phyloP scores from a whole-genome alignment of 306 rosid species.

The Rubus idaeus region DNA sequence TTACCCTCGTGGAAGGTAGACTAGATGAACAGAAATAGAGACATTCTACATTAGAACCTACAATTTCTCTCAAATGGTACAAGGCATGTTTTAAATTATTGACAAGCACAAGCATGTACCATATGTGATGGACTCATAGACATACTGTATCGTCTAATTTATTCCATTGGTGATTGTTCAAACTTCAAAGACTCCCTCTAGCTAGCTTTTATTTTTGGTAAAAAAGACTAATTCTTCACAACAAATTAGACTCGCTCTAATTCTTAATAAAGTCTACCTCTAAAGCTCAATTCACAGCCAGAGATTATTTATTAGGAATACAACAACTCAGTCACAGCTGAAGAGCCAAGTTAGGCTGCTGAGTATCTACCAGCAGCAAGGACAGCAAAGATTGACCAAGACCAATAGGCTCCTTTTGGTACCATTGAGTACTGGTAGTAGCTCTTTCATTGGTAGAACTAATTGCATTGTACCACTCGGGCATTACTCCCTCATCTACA shows the following conservation, averaged over 20 bases:
- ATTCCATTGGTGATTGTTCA: not conserved
- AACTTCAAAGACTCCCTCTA: not conserved
- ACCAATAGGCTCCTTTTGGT: conserved; percentile 18
- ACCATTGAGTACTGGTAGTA: not conserved
- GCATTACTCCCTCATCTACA: conserved; percentile 11
- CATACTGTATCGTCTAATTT: not conserved
- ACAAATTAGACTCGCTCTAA: not conserved
- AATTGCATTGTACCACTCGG: conserved; percentile 11
- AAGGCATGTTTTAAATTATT: not conserved
- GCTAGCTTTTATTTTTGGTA: not conserved
- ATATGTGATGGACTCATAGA: not conserved
- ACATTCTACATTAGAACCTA: not conserved
- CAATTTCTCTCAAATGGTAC: not conserved
- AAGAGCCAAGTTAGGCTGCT: conserved; percentile 34
- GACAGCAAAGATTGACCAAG: conserved; percentile 11
- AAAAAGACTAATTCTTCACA: not conserved
- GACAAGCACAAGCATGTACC: not conserved
- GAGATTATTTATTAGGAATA: not conserved
- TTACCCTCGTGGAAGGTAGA: too few species aligned
- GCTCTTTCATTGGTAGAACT: conserved; percentile 9
- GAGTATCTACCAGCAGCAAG: conserved; percentile 17
- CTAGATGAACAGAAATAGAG: not conserved
- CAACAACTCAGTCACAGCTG: conserved; percentile 21
- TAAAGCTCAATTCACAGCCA: not conserved
- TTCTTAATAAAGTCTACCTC: not conserved